These are phyloP conservation scores for Phoma sp. DNA, from an alignment of 2,329 filamentous ascomycete genomes.

Conservation along the genomic window DNA sequence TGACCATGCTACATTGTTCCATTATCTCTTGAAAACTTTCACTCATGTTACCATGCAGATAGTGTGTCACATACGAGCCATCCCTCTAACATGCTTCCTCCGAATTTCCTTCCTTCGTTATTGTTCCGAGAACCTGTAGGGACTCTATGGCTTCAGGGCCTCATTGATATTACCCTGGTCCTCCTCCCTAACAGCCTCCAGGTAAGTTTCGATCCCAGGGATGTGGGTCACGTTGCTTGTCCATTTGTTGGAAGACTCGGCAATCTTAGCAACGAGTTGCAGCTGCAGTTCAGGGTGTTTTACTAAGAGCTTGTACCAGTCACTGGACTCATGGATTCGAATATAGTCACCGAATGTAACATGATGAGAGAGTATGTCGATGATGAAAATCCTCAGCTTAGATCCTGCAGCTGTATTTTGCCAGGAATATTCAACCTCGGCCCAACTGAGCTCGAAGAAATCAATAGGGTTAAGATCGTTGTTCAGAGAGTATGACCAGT, in stretches of 20 bases:
- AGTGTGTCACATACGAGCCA: too few relatives aligned
- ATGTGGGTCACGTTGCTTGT: background rate
- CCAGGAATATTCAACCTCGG: slow-evolving; percentile 3
- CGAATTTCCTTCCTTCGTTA: too few relatives aligned
- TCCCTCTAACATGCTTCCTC: too few relatives aligned
- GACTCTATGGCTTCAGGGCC: background rate
- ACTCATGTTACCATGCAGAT: too few relatives aligned
- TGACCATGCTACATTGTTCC: too few relatives aligned
- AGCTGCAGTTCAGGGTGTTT: background rate
- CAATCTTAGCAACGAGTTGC: background rate
- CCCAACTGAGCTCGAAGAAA: background rate
- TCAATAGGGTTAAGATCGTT: background rate
- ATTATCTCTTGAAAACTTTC: too few relatives aligned
- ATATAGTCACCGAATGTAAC: background rate
- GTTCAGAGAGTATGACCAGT: background rate
- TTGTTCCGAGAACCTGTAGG: background rate
- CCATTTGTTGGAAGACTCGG: background rate
- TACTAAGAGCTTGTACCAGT: background rate
- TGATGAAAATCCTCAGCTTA: background rate
- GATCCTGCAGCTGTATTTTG: background rate
- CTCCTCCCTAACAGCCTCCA: background rate
- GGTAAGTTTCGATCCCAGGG: background rate
- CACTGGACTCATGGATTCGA: background rate
- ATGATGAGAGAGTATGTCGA: background rate
- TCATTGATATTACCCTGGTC: background rate